Evolutionary conservation across 257 asterid genomes (phyloP).

Genomic region (Ligustrum vulgare): DNA sequence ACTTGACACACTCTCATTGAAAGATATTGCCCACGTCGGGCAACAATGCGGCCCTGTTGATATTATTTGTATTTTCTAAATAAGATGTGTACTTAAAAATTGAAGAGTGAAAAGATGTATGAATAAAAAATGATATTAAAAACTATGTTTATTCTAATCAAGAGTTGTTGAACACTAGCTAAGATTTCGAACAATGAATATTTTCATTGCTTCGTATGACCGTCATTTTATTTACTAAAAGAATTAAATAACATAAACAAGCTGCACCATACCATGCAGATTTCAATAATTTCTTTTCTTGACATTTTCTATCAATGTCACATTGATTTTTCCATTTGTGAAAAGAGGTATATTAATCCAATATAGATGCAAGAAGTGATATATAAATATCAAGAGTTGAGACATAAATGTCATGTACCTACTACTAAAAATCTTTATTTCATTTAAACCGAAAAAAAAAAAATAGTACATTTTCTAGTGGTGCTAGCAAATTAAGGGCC

Average conservation of each 20-base stretch:
- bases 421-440: not conserved
- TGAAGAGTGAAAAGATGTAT: no score
- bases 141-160: no score
- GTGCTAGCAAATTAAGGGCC: constrained; percentile 3
- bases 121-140: no score
- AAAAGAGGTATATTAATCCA: not conserved
- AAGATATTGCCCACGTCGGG: no score
- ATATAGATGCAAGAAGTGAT: not conserved
- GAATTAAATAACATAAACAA: not conserved
- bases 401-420: not conserved
- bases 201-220: not conserved
- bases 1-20: no score
- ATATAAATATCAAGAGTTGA: not conserved
- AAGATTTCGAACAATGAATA: no score
- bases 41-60: no score
- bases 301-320: not conserved
- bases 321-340: not conserved
- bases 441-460: not conserved
- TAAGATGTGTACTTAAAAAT: no score
- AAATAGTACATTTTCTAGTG: not conserved
- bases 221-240: not conserved
- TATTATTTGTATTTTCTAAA: no score
- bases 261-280: not conserved
- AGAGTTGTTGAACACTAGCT: no score
- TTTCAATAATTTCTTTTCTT: not conserved